Base-by-base conservation (phyloP, 164 flowering plant species). In the Piper betle region DNA sequence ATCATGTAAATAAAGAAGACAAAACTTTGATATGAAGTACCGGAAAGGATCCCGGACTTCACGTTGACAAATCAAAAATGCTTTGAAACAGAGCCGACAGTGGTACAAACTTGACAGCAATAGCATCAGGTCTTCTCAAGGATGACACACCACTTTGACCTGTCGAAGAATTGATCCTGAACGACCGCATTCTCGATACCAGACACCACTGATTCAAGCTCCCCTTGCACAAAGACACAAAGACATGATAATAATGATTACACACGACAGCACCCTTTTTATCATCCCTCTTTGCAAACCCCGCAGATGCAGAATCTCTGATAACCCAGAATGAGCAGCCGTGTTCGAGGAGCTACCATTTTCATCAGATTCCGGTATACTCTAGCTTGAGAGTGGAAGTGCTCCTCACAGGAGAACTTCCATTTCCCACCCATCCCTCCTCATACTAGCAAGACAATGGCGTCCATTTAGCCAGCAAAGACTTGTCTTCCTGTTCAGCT, bases 211-310 rank as follows among this genome's bases (percentile, higher is more conserved):
- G 96, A 84, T 77, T 90, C 96, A 69, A 93, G 94, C 74, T 93
- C 98, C 37, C 97, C 97, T 77, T 90, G 87, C n/a, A n/a, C n/a
- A n/a, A n/a, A n/a, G n/a, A n/a, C 55, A 82, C 66, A 62, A 93
- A 93, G n/a, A 90, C 97, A 81, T 93, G 98, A 74, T 93, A 93
- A 70, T 93, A 93, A 73, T 96, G 80, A 70, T 86, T 85, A 70
- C 90, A 93, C 50, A 93, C 98, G 6, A 93, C 91, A 61, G 96
- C 90, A 54, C 96, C 90, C 77, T 93, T 93, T 68, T 86, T 90
- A 65, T 93, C 94, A 71, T 93, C 97, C 68, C 81, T 87, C 67
- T 72, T 83, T 15, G 98, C 97, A 58, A 93, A 71, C 6, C 97
- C 98, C 60, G 84, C 88, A 67, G 89, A 68, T 68, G 96, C 96